Evolutionary conservation across 495 filamentous ascomycete genomes (phyloP).

Genomic region (Daldinia concentrica): DNA sequence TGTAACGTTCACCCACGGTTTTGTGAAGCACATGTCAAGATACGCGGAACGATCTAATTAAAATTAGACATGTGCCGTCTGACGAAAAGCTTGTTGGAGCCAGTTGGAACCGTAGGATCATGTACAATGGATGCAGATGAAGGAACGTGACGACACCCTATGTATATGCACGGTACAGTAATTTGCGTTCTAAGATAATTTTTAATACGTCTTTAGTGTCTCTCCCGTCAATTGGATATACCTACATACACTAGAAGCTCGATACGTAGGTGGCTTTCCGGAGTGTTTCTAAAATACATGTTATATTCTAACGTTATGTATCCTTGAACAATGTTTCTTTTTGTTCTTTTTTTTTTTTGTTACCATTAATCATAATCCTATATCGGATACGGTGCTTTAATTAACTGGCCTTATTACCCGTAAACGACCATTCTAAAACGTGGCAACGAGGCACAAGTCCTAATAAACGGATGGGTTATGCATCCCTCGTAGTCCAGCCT

Average conservation of each 20-base stretch:
- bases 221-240: background rate
- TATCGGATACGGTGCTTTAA: conserved; percentile 5
- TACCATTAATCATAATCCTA: background rate
- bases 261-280: background rate
- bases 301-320: background rate
- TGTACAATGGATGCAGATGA: conserved; percentile 19
- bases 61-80: conserved; percentile 19
- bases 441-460: background rate
- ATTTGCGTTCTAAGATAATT: background rate
- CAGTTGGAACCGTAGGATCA: conserved; percentile 31
- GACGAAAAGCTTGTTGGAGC: conserved; percentile 20
- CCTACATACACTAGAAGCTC: background rate
- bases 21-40: conserved; percentile 18
- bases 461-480: background rate
- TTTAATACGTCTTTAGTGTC: background rate
- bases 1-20: conserved; percentile 2
- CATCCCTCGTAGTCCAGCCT: conserved; percentile 16
- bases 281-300: too few species aligned
- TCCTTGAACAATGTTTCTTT: background rate
- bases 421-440: background rate
- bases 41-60: conserved; percentile 31
- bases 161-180: background rate
- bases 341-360: conserved; percentile 1
- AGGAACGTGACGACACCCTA: conserved; percentile 32
- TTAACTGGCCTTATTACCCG: background rate